These are phyloP conservation scores for Pholiota molesta DNA, from an alignment of 768 basidiomycete species.

Conservation along the genomic window DNA sequence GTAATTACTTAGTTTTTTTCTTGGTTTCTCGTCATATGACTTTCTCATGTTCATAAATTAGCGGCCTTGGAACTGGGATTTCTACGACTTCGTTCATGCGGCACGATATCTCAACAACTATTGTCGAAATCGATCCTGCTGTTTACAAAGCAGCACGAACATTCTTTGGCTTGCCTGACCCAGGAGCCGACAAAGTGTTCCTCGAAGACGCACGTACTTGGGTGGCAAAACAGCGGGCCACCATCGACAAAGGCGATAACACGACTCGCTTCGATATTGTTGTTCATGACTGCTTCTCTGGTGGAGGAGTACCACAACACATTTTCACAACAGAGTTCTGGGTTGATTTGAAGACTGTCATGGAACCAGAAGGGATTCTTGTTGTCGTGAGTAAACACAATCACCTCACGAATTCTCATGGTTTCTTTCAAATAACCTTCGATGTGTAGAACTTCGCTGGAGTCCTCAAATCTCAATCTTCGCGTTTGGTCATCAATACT, in stretches of 20 bases:
- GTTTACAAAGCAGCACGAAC: slow-evolving; percentile 82
- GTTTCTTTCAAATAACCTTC: no score
- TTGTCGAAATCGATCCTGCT: slow-evolving; percentile 92
- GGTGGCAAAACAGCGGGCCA: slow-evolving; percentile 48
- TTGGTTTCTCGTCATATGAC: slow-evolving; percentile 17
- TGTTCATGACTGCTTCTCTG: slow-evolving; percentile 93
- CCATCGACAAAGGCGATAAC: slow-evolving; percentile 28
- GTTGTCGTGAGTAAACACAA: slow-evolving; percentile 85
- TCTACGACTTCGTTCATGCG: slow-evolving; percentile 74
- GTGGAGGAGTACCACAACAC: slow-evolving; percentile 86
- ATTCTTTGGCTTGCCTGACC: slow-evolving; percentile 80
- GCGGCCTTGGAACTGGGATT: slow-evolving; percentile 88
- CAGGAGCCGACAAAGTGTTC: slow-evolving; percentile 60
- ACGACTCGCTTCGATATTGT: slow-evolving; percentile 64
- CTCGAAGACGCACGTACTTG: slow-evolving; percentile 78
- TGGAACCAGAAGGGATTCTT: slow-evolving; percentile 74
- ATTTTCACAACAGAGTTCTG: slow-evolving; percentile 88
- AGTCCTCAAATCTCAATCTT: slow-evolving; percentile 58
- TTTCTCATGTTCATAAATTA: slow-evolving; percentile 31
- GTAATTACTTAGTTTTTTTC: slow-evolving; percentile 36
- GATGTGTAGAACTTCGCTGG: slow-evolving; percentile 80
- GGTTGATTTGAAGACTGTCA: slow-evolving; percentile 62
- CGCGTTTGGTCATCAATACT: slow-evolving; percentile 70
- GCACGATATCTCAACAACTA: slow-evolving; percentile 72
- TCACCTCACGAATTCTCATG: no score